Conservation (phyloP, 495 filamentous ascomycete species). For the Neohortaea acidophila region DNA sequence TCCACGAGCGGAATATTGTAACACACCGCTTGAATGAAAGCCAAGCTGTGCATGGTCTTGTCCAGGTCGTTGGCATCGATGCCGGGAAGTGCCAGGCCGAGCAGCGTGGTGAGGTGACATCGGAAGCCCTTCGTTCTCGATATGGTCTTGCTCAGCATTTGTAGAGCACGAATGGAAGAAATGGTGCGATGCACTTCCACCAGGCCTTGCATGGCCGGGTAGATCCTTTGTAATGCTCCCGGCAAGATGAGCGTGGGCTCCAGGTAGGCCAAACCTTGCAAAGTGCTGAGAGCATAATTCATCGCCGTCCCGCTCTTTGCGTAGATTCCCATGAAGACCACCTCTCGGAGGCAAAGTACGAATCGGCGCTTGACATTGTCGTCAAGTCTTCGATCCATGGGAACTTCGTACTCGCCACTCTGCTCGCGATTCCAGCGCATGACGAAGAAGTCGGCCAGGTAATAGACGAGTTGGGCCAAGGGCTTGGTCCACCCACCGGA, state of each 20-base stretch:
- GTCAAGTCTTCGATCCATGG: constrained; percentile 61
- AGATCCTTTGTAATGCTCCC: constrained; percentile 87
- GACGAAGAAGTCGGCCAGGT: constrained; percentile 89
- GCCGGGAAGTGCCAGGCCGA: constrained; percentile 83
- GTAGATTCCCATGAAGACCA: constrained; percentile 97
- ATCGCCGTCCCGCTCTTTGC: constrained; percentile 83
- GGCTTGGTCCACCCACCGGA: constrained; percentile 84
- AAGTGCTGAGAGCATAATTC: constrained; percentile 74
- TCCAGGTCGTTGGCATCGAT: constrained; percentile 97
- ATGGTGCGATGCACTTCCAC: constrained; percentile 96
- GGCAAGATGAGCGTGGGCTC: constrained; percentile 88
- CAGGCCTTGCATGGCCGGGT: constrained; percentile 86
- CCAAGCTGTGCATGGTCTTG: constrained; percentile 85
- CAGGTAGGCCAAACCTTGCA: constrained; percentile 78
- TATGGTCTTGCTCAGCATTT: constrained; percentile 79
- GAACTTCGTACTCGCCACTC: constrained; percentile 77
- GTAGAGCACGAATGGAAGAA: constrained; percentile 78
- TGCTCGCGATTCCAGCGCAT: constrained; percentile 95
- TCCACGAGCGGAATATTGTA: constrained; percentile 89
- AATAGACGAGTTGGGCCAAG: constrained; percentile 79
- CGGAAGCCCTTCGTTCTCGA: constrained; percentile 80
- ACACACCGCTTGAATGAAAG: constrained; percentile 85
- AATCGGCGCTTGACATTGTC: constrained; percentile 72
- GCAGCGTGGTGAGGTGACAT: constrained; percentile 82
- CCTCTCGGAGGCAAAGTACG: constrained; percentile 77